Evolutionary conservation across 2,329 filamentous ascomycete genomes (phyloP).

Genomic region (Microsporum ferrugineum): DNA sequence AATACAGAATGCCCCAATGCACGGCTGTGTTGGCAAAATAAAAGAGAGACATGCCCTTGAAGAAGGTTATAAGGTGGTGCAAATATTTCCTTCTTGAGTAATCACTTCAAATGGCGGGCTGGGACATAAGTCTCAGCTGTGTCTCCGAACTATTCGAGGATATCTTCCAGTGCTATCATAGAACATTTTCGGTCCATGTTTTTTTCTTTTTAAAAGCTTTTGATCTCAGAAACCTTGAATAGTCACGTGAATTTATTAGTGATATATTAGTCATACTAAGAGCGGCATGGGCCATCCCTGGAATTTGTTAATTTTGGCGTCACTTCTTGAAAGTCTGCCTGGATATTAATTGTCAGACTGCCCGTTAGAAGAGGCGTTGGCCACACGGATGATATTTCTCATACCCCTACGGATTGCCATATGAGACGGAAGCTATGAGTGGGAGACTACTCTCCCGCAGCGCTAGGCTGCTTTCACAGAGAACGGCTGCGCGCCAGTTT

Average conservation of each 20-base stretch:
- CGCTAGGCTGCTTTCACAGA: slow-evolving; percentile 55
- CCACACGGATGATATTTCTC: not conserved
- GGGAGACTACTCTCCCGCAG: slow-evolving; percentile 65
- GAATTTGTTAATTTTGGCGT: not conserved
- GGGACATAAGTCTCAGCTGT: too few relatives aligned
- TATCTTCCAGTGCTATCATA: too few relatives aligned
- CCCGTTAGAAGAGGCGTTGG: not conserved
- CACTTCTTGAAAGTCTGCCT: not conserved
- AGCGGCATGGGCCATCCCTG: not conserved
- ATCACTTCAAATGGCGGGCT: too few relatives aligned
- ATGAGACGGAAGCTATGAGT: slow-evolving; percentile 47
- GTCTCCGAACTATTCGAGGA: too few relatives aligned
- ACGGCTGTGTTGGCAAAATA: too few relatives aligned
- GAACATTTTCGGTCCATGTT: too few relatives aligned
- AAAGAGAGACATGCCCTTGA: too few relatives aligned
- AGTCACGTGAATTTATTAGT: not conserved
- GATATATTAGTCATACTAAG: not conserved
- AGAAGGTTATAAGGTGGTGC: too few relatives aligned
- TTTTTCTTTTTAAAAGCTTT: not conserved
- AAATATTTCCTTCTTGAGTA: too few relatives aligned
- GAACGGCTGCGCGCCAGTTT: slow-evolving; percentile 51
- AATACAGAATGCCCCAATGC: too few relatives aligned
- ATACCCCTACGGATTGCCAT: not conserved
- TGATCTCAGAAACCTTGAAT: not conserved
- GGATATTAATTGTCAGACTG: not conserved